Evolutionary conservation across 768 basidiomycete genomes (phyloP).

Genomic region (Phaeotremella fagi): DNA sequence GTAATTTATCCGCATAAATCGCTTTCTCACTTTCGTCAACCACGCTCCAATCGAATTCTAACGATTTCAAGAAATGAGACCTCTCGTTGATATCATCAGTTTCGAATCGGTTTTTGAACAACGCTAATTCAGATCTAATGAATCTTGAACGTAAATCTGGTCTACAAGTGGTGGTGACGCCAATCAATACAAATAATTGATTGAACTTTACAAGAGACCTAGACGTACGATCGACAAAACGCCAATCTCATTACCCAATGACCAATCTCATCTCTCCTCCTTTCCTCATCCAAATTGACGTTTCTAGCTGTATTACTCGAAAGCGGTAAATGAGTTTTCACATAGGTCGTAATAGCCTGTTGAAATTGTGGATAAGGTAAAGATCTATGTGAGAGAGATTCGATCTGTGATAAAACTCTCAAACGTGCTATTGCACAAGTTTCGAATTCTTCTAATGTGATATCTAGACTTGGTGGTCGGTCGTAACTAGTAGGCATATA

Average conservation of each 20-base stretch:
- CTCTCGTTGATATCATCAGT: constrained; percentile 58
- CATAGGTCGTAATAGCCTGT: constrained; percentile 57
- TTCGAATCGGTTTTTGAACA: constrained; percentile 81
- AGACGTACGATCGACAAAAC: constrained; percentile 88
- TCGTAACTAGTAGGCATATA: constrained; percentile 67
- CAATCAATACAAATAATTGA: no score
- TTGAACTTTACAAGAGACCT: not conserved
- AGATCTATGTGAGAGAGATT: constrained; percentile 35
- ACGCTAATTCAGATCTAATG: constrained; percentile 75
- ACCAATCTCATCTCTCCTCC: constrained; percentile 77
- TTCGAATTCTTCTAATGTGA: constrained; percentile 94
- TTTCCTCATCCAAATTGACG: constrained; percentile 58
- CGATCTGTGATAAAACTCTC: constrained; percentile 33
- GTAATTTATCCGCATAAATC: constrained; percentile 54
- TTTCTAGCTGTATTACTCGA: constrained; percentile 54
- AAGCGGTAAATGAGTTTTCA: constrained; percentile 71
- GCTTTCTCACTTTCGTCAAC: constrained; percentile 60
- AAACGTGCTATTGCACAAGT: constrained; percentile 80
- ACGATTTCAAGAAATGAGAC: constrained; percentile 58
- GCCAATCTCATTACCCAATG: constrained; percentile 92
- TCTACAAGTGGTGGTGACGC: no score
- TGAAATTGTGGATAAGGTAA: constrained; percentile 25
- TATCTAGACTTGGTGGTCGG: constrained; percentile 73
- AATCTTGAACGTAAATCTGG: constrained; percentile 86
- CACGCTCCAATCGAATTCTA: constrained; percentile 52